A percentile compares a stretch with the other conserved stretches of the same genome.
These are phyloP conservation scores for Orbilia oligospora DNA, from an alignment of 2,329 filamentous ascomycete species.

Conservation along the genomic window DNA sequence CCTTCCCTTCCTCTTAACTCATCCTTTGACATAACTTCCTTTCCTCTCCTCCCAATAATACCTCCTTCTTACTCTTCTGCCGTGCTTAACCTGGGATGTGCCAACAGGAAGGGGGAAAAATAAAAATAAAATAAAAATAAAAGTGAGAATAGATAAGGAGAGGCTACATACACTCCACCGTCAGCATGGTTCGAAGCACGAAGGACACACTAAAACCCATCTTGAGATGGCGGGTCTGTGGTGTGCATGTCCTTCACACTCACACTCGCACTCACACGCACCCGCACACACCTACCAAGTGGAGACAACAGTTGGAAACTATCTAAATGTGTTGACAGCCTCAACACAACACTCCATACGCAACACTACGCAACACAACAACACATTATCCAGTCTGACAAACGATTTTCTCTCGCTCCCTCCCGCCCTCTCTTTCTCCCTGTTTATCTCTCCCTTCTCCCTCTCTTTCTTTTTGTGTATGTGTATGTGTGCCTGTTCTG, in stretches of 20 bases:
- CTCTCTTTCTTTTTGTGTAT: no score
- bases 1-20: neutral
- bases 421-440: no score
- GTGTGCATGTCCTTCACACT: neutral
- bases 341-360: neutral
- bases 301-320: neutral
- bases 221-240: conserved; percentile 20
- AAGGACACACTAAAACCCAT: conserved; percentile 3
- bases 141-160: no score
- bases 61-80: no score
- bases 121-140: no score
- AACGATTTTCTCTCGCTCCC: conserved; percentile 1
- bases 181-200: neutral
- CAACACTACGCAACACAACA: conserved; percentile 15
- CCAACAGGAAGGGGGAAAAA: no score
- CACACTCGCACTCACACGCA: no score
- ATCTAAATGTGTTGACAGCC: neutral
- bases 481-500: no score
- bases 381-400: neutral
- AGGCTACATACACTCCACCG: neutral
- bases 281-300: no score
- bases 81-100: no score
- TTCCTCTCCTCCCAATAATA: neutral
- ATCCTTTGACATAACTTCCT: no score
- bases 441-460: no score